Percentiles rank a stretch among this genome's conserved stretches.
These are phyloP conservation scores for Aspergillus felis DNA, from an alignment of 2,329 filamentous ascomycete species.

Conservation along the genomic window DNA sequence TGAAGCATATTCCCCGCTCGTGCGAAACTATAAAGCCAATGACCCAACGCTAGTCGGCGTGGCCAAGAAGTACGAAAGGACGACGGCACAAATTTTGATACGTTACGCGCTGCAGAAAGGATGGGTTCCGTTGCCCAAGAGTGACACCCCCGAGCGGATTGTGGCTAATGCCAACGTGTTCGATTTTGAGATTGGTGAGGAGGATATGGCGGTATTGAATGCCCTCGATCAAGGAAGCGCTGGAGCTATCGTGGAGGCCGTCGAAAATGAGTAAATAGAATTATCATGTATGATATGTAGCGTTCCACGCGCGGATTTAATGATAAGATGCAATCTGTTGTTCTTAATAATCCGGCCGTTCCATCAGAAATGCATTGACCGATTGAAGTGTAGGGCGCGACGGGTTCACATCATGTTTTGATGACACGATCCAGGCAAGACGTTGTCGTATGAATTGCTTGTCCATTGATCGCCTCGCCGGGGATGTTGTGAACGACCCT, in stretches of 20 bases:
- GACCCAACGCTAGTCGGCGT: conserved; percentile 63
- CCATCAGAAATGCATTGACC: conserved; percentile 85
- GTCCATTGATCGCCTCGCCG: conserved; percentile 46
- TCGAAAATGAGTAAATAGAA: conserved; percentile 37
- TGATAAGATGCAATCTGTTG: conserved; percentile 2
- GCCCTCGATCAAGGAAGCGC: conserved; percentile 47
- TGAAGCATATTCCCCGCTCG: conserved; percentile 52
- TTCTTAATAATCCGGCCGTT: conserved; percentile 33
- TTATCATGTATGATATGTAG: conserved; percentile 5
- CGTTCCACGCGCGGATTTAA: conserved; percentile 1
- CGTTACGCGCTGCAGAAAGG: conserved; percentile 80
- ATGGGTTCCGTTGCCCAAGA: conserved; percentile 70
- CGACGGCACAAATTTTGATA: conserved; percentile 71
- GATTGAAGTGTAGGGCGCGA: conserved; percentile 82
- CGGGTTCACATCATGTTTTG: conserved; percentile 75
- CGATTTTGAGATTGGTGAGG: conserved; percentile 53
- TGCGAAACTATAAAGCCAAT: conserved; percentile 67
- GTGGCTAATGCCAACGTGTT: conserved; percentile 62
- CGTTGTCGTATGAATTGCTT: conserved; percentile 74
- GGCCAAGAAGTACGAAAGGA: conserved; percentile 68
- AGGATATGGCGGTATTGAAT: conserved; percentile 56
- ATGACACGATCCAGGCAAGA: conserved; percentile 77
- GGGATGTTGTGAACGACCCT: conserved; percentile 30
- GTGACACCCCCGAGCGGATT: conserved; percentile 64
- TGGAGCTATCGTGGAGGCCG: conserved; percentile 48